Evolutionary conservation across 345 rosid genomes (phyloP).

Genomic region (Ceriops zippeliana): DNA sequence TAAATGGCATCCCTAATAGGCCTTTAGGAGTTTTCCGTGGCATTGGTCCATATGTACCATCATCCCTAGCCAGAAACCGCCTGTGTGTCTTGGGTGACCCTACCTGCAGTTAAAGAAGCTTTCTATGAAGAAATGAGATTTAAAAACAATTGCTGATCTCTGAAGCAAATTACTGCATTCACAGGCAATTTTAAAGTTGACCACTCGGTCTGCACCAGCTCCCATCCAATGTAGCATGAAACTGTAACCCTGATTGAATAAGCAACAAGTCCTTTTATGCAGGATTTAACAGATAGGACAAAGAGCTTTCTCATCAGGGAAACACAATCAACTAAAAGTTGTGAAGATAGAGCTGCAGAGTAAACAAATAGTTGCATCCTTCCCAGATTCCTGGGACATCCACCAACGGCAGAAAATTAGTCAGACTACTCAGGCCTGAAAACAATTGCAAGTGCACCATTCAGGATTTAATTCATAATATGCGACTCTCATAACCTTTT

Average conservation of each 20-base stretch:
- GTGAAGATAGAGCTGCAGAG: too few species aligned
- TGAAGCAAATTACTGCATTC: constrained; percentile 1
- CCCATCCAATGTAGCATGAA: neutral
- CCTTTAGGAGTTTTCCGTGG: constrained; percentile 86
- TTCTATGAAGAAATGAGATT: constrained; percentile 4
- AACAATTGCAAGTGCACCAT: neutral
- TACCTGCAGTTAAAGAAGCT: constrained; percentile 39
- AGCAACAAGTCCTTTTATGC: neutral
- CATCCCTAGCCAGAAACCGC: constrained; percentile 73
- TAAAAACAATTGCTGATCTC: neutral
- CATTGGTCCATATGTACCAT: constrained; percentile 94
- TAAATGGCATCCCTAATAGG: constrained; percentile 92
- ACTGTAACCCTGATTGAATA: neutral
- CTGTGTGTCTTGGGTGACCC: constrained; percentile 93
- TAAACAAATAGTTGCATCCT: too few species aligned
- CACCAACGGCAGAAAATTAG: too few species aligned
- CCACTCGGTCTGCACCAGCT: neutral
- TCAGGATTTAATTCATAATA: neutral
- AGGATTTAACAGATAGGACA: too few species aligned
- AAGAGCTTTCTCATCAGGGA: too few species aligned
- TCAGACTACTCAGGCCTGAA: neutral
- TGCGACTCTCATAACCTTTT: neutral
- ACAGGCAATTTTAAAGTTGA: neutral
- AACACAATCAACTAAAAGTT: too few species aligned
- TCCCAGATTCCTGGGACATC: too few species aligned